Evolutionary conservation across 1,284 basidiomycete genomes (phyloP).

Genomic region (Boletus smithii): DNA sequence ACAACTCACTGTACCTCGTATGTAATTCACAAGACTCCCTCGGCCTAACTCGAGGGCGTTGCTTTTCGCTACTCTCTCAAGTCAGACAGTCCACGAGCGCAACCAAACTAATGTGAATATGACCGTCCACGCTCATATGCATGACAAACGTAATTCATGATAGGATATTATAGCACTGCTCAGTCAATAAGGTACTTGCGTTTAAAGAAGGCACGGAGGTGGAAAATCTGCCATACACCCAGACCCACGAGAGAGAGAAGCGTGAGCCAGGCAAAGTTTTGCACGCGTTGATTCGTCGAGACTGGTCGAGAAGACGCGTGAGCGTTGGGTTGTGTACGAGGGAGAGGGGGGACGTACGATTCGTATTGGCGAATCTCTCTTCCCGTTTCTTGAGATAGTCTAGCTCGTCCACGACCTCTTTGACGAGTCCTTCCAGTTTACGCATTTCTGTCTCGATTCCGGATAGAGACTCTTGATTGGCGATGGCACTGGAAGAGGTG

Average conservation of each 20-base stretch:
- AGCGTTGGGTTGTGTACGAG: conserved; percentile 2
- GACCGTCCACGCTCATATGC: background rate
- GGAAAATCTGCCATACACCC: conserved; percentile 93
- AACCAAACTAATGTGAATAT: background rate
- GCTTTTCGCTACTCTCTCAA: too few species aligned
- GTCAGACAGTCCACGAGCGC: too few species aligned
- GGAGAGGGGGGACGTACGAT: conserved; percentile 57
- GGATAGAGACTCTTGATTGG: conserved; percentile 95
- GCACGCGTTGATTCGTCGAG: conserved; percentile 89
- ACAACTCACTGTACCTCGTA: too few species aligned
- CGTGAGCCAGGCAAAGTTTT: conserved; percentile 90
- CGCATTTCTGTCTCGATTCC: conserved; percentile 97
- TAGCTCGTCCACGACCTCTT: conserved; percentile 94
- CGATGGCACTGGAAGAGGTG: conserved; percentile 72
- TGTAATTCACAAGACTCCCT: too few species aligned
- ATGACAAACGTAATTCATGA: conserved; percentile 6
- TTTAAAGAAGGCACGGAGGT: conserved; percentile 93
- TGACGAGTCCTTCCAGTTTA: conserved; percentile 91
- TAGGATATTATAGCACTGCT: conserved; percentile 15
- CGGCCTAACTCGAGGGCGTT: too few species aligned
- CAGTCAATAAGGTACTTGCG: conserved; percentile 96
- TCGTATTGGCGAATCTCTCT: conserved; percentile 87
- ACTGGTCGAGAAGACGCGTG: conserved; percentile 46
- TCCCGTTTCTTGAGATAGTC: conserved; percentile 90
- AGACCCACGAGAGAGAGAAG: conserved; percentile 77